Evolutionary conservation across 129 eudicot species (phyloP).

Genomic region (Helichrysum umbraculigerum): DNA sequence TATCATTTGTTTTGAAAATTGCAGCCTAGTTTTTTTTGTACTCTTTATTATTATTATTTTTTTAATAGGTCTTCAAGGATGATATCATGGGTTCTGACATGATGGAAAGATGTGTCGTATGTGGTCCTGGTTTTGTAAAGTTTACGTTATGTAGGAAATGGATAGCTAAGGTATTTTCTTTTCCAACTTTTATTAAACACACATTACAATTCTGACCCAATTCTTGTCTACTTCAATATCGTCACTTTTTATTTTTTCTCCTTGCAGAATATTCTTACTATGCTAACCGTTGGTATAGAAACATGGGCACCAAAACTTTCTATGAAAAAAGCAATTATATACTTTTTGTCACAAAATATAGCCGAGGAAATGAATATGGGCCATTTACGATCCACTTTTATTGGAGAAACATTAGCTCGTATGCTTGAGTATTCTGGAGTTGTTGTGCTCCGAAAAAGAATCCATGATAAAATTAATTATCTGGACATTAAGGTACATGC

Average conservation of each 20-base stretch:
- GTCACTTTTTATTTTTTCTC: background rate
- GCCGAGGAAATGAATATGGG: too few species aligned
- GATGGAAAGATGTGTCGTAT: background rate
- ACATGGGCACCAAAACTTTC: too few species aligned
- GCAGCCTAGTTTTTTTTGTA: background rate
- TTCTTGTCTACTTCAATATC: background rate
- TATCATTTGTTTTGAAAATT: background rate
- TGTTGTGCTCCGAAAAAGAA: background rate
- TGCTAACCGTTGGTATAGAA: background rate
- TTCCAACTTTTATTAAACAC: background rate
- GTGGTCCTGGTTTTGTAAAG: background rate
- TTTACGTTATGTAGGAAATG: background rate
- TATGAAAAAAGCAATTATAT: too few species aligned
- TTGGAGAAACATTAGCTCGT: background rate
- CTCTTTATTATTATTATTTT: too few species aligned
- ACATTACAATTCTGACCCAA: background rate
- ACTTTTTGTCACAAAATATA: background rate
- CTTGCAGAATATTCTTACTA: background rate
- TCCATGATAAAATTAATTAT: background rate
- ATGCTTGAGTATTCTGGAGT: background rate
- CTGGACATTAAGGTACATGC: too few species aligned
- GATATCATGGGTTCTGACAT: background rate
- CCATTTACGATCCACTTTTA: background rate
- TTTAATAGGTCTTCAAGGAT: background rate
- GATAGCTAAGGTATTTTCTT: background rate